Conservation (phyloP, 2,329 filamentous ascomycete genomes). For the Knufia fluminis region DNA sequence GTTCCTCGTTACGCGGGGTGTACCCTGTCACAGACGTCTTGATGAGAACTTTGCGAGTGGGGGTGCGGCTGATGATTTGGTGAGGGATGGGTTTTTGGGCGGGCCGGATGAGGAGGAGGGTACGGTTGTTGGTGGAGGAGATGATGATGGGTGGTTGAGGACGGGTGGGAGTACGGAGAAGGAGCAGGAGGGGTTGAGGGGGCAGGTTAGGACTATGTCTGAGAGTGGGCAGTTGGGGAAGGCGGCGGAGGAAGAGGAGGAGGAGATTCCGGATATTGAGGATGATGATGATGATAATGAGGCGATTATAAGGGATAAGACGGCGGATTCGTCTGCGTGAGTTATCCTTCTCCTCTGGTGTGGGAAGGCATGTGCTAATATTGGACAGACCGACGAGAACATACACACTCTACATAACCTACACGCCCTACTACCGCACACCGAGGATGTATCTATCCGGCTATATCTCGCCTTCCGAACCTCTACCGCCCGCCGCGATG, state of each 20-base stretch:
- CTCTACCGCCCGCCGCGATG: constrained; percentile 74
- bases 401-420: constrained; percentile 98
- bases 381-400: constrained; percentile 67
- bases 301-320: constrained; percentile 78
- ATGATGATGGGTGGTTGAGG: constrained; percentile 81
- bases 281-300: constrained; percentile 91
- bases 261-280: constrained; percentile 96
- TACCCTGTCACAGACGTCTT: constrained; percentile 83
- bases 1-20: constrained; percentile 87
- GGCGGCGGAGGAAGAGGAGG: constrained; percentile 56
- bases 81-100: constrained; percentile 61
- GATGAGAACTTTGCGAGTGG: constrained; percentile 89
- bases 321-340: constrained; percentile 46
- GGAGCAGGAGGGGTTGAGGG: constrained; percentile 62
- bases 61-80: constrained; percentile 75
- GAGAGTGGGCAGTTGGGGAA: constrained; percentile 81
- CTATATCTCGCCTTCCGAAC: constrained; percentile 69
- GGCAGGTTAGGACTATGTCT: constrained; percentile 79
- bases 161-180: constrained; percentile 61
- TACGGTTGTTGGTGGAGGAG: constrained; percentile 32
- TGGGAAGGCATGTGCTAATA: constrained; percentile 3
- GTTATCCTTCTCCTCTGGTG: constrained; percentile 25
- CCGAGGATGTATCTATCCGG: constrained; percentile 91
- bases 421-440: constrained; percentile 92
- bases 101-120: constrained; percentile 40